phyloP scores from a whole-genome alignment of 768 basidiomycete genomes.

The Lepiota brunneoincarnata region DNA sequence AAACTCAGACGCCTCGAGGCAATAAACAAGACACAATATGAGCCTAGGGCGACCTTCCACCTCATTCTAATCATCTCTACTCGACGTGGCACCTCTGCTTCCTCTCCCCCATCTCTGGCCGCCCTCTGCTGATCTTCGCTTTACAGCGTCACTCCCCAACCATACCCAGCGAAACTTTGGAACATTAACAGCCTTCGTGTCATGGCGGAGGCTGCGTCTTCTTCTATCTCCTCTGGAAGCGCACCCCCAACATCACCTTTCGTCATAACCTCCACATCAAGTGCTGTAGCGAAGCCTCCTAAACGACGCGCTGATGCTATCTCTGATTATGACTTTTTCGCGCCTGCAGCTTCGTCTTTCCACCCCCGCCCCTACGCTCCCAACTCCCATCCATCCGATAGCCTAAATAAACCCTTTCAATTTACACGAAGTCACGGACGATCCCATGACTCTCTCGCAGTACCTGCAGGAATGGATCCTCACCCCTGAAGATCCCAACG shows the following conservation, averaged over 20 bases:
- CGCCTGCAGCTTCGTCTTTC: conserved; percentile 61
- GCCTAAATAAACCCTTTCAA: conserved; percentile 20
- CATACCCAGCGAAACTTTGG: not conserved
- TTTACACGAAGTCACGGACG: conserved; percentile 30
- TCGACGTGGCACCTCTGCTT: conserved; percentile 9
- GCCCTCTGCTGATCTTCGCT: not conserved
- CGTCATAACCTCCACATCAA: conserved; percentile 25
- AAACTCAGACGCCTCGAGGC: conserved; percentile 23
- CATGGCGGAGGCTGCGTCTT: conserved; percentile 14
- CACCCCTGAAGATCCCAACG: conserved; percentile 59
- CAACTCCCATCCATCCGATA: conserved; percentile 22
- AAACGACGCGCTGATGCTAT: conserved; percentile 50
- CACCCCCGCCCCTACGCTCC: conserved; percentile 64
- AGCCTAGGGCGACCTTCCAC: conserved; percentile 6
- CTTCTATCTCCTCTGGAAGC: conserved; percentile 12
- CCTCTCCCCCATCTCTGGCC: conserved; percentile 4
- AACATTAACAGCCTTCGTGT: not conserved
- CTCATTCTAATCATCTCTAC: conserved; percentile 1
- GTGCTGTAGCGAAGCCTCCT: conserved; percentile 21
- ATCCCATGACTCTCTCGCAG: conserved; percentile 38
- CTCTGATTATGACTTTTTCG: conserved; percentile 59
- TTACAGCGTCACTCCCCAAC: not conserved
- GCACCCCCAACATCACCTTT: conserved; percentile 23
- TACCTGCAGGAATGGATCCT: conserved; percentile 65
- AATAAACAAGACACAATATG: conserved; percentile 28